Conservation (phyloP, 2,329 filamentous ascomycete species). For the Stagonosporopsis cucurbitacearum region DNA sequence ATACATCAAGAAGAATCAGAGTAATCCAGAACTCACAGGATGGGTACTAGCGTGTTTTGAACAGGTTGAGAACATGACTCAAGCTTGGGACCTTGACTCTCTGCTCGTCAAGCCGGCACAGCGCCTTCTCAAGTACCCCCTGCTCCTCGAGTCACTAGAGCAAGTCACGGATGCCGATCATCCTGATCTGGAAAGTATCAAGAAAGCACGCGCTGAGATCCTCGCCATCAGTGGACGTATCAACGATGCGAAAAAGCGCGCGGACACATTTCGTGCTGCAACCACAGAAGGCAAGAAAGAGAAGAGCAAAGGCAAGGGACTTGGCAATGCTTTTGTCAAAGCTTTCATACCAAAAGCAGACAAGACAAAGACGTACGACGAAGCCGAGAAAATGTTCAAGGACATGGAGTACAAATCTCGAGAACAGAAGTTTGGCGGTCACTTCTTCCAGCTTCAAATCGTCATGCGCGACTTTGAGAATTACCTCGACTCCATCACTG, state of each 20-base stretch:
- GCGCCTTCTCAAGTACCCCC: slow-evolving; percentile 89
- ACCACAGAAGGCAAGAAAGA: slow-evolving; percentile 47
- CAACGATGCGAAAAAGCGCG: slow-evolving; percentile 94
- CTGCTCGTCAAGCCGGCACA: slow-evolving; percentile 98
- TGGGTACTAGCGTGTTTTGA: slow-evolving; percentile 95
- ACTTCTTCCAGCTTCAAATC: slow-evolving; percentile 90
- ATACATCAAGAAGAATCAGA: slow-evolving; percentile 62
- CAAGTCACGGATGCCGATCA: slow-evolving; percentile 82
- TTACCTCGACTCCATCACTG: slow-evolving; percentile 81
- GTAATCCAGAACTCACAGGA: slow-evolving; percentile 66
- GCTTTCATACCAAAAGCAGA: slow-evolving; percentile 89
- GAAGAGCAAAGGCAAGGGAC: slow-evolving; percentile 38
- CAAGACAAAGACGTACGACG: slow-evolving; percentile 77
- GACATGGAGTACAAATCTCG: slow-evolving; percentile 82
- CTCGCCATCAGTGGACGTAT: slow-evolving; percentile 70
- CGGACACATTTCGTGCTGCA: slow-evolving; percentile 72
- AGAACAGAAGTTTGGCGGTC: slow-evolving; percentile 86
- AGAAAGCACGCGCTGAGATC: slow-evolving; percentile 74
- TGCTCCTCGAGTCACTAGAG: slow-evolving; percentile 80
- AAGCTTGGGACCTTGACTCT: slow-evolving; percentile 93
- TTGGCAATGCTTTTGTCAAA: slow-evolving; percentile 79
- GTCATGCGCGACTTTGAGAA: slow-evolving; percentile 93
- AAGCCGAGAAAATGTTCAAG: slow-evolving; percentile 69
- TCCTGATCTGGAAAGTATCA: slow-evolving; percentile 76
- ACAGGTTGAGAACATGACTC: slow-evolving; percentile 88